Evolutionary conservation across 768 basidiomycete species (phyloP).

Genomic region (Tricholoma furcatifolium): DNA sequence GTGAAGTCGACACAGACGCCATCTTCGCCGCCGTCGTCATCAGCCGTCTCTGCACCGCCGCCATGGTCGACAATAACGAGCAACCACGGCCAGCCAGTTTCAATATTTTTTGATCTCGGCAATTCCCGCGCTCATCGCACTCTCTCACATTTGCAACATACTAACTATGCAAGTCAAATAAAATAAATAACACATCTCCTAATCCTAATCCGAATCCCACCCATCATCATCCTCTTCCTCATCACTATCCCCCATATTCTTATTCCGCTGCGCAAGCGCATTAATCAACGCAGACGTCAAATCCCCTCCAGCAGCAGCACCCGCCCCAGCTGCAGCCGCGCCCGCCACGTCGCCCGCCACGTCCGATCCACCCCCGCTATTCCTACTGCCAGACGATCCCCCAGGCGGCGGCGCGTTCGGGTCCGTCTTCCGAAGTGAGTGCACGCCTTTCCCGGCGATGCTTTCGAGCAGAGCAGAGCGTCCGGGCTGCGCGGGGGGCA

Average conservation of each 20-base stretch:
- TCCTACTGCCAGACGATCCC: constrained; percentile 15
- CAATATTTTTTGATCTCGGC: constrained; percentile 32
- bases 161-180: neutral
- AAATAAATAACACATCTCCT: neutral
- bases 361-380: neutral
- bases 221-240: constrained; percentile 76
- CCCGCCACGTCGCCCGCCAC: constrained; percentile 35
- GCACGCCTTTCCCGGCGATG: constrained; percentile 15
- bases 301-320: constrained; percentile 59
- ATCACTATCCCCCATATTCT: constrained; percentile 84
- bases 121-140: constrained; percentile 17
- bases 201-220: constrained; percentile 52
- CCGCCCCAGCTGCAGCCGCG: constrained; percentile 33
- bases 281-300: constrained; percentile 82
- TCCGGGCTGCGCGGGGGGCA: constrained; percentile 58
- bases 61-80: constrained; percentile 36
- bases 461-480: constrained; percentile 31
- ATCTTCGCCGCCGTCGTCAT: constrained; percentile 22
- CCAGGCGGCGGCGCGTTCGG: constrained; percentile 12
- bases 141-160: too few species aligned
- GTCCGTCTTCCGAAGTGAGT: constrained; percentile 15
- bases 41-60: constrained; percentile 52
- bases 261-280: constrained; percentile 80
- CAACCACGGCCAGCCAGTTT: neutral
- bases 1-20: constrained; percentile 55